Evolutionary conservation across 441 rosid species (phyloP).

Genomic region (Erodium texanum): DNA sequence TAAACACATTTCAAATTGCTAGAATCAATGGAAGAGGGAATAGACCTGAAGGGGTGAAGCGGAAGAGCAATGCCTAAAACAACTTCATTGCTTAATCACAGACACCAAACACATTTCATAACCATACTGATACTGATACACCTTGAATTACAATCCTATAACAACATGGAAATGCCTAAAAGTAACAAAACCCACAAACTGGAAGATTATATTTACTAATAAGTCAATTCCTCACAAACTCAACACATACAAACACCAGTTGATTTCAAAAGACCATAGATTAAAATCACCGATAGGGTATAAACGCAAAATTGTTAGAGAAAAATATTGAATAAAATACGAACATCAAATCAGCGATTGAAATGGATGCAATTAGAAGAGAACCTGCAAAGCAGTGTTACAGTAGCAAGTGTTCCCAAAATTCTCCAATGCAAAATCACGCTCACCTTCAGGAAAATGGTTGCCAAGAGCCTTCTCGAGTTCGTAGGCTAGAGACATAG

Average conservation of each 20-base stretch:
- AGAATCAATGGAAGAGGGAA: no score
- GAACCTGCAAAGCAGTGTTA: constrained; percentile 91
- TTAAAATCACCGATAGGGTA: background rate
- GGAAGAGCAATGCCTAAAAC: background rate
- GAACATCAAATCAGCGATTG: background rate
- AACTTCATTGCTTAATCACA: background rate
- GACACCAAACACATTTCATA: background rate
- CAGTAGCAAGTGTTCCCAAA: constrained; percentile 49
- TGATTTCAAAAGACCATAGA: background rate
- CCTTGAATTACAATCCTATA: background rate
- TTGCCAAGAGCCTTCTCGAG: no score
- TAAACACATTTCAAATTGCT: no score
- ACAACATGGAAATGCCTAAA: background rate
- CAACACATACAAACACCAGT: no score
- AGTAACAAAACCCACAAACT: background rate
- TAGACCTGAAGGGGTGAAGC: no score
- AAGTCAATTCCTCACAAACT: no score
- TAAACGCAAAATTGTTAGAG: background rate
- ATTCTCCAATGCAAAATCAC: no score
- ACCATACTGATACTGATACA: background rate
- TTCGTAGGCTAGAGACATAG: no score
- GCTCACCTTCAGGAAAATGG: no score
- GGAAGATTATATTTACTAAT: no score
- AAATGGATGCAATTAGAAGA: background rate
- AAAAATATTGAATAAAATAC: background rate